These are phyloP conservation scores for Isoetes taiwanensis DNA, from an alignment of 75 land plant genomes.

Conservation along the genomic window DNA sequence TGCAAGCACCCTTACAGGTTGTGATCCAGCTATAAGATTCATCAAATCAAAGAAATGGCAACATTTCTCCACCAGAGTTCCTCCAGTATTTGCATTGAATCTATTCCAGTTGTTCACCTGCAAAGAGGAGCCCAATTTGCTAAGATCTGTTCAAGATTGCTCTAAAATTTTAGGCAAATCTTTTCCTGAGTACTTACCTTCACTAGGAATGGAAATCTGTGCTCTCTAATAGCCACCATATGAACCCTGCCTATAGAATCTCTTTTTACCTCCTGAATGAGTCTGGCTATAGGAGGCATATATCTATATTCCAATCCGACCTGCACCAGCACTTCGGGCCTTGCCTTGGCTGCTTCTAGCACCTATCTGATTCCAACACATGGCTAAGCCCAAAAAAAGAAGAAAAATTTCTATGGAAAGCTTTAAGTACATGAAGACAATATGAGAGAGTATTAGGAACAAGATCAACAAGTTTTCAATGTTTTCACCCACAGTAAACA, in stretches of 20 bases:
- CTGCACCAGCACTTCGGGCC: constrained; percentile 80
- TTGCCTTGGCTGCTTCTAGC: constrained; percentile 56
- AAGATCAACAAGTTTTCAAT: too few species aligned
- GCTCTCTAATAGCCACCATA: constrained; percentile 96
- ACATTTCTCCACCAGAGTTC: constrained; percentile 97
- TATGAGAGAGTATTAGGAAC: too few species aligned
- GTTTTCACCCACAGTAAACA: too few species aligned
- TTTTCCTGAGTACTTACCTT: constrained; percentile 38
- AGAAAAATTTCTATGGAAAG: too few species aligned
- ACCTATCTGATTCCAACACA: too few species aligned
- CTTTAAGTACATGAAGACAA: too few species aligned
- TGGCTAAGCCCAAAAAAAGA: too few species aligned
- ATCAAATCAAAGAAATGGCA: constrained; percentile 99
- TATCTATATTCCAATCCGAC: constrained; percentile 97
- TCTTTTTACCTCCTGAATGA: constrained; percentile 56
- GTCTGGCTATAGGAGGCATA: constrained; percentile 92
- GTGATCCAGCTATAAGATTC: constrained; percentile 69
- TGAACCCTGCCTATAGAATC: constrained; percentile 55
- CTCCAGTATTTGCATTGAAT: constrained; percentile 83
- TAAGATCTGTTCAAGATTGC: background rate
- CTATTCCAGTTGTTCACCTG: constrained; percentile 96
- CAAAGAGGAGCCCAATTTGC: background rate
- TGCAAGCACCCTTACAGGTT: constrained; percentile 89
- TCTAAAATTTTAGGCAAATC: background rate
- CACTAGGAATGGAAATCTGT: constrained; percentile 90